These are phyloP conservation scores for Arthroderma sp. DNA, from an alignment of 2,329 filamentous ascomycete genomes.

Conservation along the genomic window DNA sequence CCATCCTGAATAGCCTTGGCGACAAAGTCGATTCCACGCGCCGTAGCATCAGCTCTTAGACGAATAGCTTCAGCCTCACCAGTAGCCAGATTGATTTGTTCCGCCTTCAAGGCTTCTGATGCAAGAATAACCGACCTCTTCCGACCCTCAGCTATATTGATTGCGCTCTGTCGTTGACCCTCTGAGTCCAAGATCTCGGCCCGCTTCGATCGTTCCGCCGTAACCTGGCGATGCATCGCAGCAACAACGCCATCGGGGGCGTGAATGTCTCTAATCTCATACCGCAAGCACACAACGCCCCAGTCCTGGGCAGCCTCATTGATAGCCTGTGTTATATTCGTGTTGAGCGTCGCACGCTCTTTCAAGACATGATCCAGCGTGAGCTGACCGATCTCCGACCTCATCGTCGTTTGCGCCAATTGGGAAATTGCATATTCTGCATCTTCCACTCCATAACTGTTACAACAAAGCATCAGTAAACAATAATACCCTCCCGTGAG, in stretches of 20 bases:
- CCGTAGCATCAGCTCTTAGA: constrained; percentile 74
- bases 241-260: constrained; percentile 85
- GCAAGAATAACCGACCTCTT: constrained; percentile 96
- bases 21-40: constrained; percentile 75
- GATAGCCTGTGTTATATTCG: constrained; percentile 96
- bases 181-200: constrained; percentile 96
- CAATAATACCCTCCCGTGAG: neutral
- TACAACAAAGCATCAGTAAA: neutral
- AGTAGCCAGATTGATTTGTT: constrained; percentile 83
- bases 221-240: constrained; percentile 97
- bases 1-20: constrained; percentile 62
- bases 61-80: constrained; percentile 92
- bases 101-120: constrained; percentile 75
- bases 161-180: constrained; percentile 89
- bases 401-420: constrained; percentile 96
- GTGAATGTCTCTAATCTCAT: constrained; percentile 97
- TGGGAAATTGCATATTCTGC: constrained; percentile 98
- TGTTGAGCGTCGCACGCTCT: constrained; percentile 89
- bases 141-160: constrained; percentile 95
- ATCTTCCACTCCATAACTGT: constrained; percentile 91
- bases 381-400: constrained; percentile 92
- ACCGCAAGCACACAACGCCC: constrained; percentile 90
- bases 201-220: constrained; percentile 90
- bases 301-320: constrained; percentile 95
- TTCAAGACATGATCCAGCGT: constrained; percentile 95